A percentile compares a stretch with the other conserved stretches of the same genome.
These are phyloP conservation scores for Alectoria sarmentosa DNA, from an alignment of 495 filamentous ascomycete species.

Conservation along the genomic window DNA sequence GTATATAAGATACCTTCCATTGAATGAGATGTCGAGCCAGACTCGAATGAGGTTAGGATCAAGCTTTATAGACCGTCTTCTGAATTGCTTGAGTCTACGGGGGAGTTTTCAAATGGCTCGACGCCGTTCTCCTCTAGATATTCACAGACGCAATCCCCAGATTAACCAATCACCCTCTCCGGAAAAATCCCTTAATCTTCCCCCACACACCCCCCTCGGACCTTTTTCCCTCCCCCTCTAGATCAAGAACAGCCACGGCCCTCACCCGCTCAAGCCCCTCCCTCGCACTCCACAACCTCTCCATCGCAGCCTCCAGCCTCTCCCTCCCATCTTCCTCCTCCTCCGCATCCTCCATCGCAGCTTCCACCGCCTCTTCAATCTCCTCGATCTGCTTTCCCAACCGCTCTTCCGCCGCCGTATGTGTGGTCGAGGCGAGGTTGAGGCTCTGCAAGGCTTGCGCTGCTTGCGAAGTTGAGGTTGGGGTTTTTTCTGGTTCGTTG, in stretches of 20 bases:
- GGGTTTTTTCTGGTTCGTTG: too few species aligned
- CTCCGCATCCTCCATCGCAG: not conserved
- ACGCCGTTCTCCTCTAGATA: too few species aligned
- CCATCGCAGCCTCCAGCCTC: not conserved
- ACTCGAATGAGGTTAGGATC: not conserved
- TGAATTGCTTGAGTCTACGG: too few species aligned
- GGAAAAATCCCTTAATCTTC: conserved; percentile 37
- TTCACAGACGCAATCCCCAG: too few species aligned
- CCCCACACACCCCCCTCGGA: conserved; percentile 30
- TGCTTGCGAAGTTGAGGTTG: too few species aligned
- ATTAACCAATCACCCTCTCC: conserved; percentile 54
- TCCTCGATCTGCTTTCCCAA: conserved; percentile 67
- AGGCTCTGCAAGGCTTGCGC: too few species aligned
- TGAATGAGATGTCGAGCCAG: not conserved
- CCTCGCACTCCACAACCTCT: not conserved
- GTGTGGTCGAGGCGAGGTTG: too few species aligned
- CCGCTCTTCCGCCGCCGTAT: too few species aligned
- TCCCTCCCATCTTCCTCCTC: not conserved
- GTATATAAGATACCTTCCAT: not conserved
- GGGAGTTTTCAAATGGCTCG: too few species aligned
- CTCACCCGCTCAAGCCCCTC: not conserved
- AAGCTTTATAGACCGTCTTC: too few species aligned
- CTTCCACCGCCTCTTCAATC: not conserved
- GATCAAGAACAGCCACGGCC: conserved; percentile 24
- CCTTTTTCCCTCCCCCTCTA: conserved; percentile 17